phyloP scores from a whole-genome alignment of 495 filamentous ascomycete genomes.

The Barbatosphaeria neglecta region DNA sequence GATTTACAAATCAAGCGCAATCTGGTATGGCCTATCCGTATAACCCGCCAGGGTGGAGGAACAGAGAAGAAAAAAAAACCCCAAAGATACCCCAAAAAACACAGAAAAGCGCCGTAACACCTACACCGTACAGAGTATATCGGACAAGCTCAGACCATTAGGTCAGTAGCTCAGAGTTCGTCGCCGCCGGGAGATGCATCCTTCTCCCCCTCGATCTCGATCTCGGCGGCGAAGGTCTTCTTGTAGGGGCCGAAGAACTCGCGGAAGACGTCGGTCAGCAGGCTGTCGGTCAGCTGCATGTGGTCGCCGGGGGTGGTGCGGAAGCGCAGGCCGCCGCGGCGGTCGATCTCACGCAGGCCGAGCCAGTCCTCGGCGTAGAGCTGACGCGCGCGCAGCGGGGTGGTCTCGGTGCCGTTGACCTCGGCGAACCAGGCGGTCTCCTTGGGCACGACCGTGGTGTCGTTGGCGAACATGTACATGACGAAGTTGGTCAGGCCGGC shows the following conservation, averaged over 20 bases:
- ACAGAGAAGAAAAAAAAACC: too few species aligned
- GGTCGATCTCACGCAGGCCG: conserved; percentile 69
- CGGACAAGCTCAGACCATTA: not conserved
- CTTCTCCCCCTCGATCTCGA: too few species aligned
- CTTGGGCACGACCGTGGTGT: conserved; percentile 78
- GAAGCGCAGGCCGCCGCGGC: conserved; percentile 69
- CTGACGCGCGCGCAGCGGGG: conserved; percentile 53
- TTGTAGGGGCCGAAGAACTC: conserved; percentile 56
- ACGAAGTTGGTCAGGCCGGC: conserved; percentile 62
- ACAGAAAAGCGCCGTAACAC: not conserved
- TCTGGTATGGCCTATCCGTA: too few species aligned
- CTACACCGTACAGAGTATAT: not conserved
- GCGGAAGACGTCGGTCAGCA: conserved; percentile 54
- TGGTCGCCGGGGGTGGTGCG: conserved; percentile 58
- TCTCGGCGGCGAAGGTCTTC: conserved; percentile 13
- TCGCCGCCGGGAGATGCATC: conserved; percentile 3
- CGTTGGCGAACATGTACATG: conserved; percentile 84
- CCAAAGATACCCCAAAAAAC: too few species aligned
- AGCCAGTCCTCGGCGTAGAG: conserved; percentile 93
- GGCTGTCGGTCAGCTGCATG: conserved; percentile 66
- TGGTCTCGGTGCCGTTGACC: conserved; percentile 60
- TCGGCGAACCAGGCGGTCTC: conserved; percentile 88
- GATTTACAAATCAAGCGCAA: too few species aligned
- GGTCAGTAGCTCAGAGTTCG: conserved; percentile 16
- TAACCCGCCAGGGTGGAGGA: too few species aligned